Conservation (phyloP, 352 stramenopile species). For the Phytophthora pluvialis region DNA sequence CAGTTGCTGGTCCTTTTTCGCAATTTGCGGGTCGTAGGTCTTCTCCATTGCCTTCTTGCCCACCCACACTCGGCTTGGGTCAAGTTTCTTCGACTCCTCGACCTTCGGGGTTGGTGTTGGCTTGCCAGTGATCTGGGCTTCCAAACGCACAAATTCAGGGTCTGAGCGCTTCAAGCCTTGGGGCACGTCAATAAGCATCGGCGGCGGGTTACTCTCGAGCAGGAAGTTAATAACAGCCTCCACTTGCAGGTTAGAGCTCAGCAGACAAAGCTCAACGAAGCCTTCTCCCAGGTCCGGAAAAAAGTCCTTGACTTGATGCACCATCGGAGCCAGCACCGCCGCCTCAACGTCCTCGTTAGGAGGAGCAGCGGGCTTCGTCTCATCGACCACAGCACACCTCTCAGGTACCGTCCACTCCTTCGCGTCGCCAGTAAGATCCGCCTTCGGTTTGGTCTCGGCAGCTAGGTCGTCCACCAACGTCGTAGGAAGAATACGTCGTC, state of each 20-base stretch:
- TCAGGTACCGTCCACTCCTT: conserved; percentile 21
- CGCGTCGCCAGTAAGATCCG: conserved; percentile 11
- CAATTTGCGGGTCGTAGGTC: conserved; percentile 64
- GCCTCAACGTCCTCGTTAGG: neutral
- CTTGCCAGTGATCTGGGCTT: conserved; percentile 40
- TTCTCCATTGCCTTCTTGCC: conserved; percentile 70
- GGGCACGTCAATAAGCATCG: conserved; percentile 39
- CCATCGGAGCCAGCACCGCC: conserved; percentile 36
- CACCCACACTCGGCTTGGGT: conserved; percentile 62
- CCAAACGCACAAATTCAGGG: conserved; percentile 29
- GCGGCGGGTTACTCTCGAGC: conserved; percentile 55
- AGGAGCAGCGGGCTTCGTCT: conserved; percentile 20
- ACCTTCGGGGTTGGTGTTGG: conserved; percentile 12
- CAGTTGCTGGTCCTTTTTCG: conserved; percentile 50
- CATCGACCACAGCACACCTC: neutral
- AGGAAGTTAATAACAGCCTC: conserved; percentile 69
- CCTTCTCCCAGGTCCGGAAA: conserved; percentile 66
- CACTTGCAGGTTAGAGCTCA: conserved; percentile 49
- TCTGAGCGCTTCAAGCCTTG: conserved; percentile 42
- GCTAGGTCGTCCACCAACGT: conserved; percentile 26
- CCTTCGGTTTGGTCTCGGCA: conserved; percentile 20
- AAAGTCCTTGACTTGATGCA: conserved; percentile 65
- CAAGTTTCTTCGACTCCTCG: conserved; percentile 47
- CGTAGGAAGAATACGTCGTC: conserved; percentile 39
- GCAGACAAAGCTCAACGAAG: conserved; percentile 67